Evolutionary conservation across 1,284 basidiomycete genomes (phyloP).

Genomic region (Mycena sp.): DNA sequence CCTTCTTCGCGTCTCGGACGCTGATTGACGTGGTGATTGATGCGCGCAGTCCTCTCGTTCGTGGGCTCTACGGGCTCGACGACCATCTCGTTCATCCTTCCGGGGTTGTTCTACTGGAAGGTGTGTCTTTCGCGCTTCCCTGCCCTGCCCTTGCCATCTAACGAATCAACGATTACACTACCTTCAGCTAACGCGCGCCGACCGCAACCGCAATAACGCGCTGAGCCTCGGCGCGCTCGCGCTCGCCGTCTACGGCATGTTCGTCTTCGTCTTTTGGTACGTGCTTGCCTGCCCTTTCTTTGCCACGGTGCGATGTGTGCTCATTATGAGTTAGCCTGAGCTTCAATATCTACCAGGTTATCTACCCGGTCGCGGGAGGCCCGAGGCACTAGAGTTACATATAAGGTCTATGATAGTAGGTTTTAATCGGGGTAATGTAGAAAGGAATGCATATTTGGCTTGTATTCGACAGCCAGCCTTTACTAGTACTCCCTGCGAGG

Average conservation of each 20-base stretch:
- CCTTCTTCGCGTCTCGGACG: neutral
- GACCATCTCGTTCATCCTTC: constrained; percentile 97
- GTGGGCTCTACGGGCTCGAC: constrained; percentile 98
- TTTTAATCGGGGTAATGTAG: no score
- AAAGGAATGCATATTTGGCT: no score
- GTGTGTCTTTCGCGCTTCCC: no score
- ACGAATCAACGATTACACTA: no score
- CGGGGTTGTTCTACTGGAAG: constrained; percentile 89
- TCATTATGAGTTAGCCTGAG: constrained; percentile 76
- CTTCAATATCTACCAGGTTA: constrained; percentile 78
- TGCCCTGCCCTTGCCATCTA: no score
- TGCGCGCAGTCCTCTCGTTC: constrained; percentile 90
- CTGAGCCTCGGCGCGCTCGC: constrained; percentile 73
- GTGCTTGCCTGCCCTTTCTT: constrained; percentile 41
- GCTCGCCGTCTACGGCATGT: constrained; percentile 80
- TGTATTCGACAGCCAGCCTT: no score
- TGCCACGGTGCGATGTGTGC: neutral
- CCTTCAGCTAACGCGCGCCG: constrained; percentile 78
- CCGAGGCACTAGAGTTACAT: constrained; percentile 22
- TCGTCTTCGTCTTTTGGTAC: constrained; percentile 89
- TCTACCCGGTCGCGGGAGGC: constrained; percentile 40
- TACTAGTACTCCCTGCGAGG: no score
- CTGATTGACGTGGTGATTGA: no score
- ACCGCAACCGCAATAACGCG: constrained; percentile 63
- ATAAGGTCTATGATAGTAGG: no score